These are phyloP conservation scores for Rhizopogon vulgaris DNA, from an alignment of 768 basidiomycete species.

Conservation along the genomic window DNA sequence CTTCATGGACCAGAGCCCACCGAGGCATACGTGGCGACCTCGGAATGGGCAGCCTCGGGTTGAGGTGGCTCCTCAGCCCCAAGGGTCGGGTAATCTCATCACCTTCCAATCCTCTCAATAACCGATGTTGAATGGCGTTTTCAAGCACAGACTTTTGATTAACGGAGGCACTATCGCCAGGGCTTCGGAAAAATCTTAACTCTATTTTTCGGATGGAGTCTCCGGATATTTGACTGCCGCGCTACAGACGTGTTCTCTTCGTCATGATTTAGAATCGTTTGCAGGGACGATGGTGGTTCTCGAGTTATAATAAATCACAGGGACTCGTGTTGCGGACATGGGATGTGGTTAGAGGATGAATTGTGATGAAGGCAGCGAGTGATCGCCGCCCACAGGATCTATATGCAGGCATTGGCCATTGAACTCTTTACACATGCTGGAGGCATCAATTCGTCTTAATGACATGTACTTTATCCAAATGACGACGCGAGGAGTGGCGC, in stretches of 20 bases:
- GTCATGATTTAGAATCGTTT: not conserved
- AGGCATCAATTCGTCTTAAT: constrained; percentile 2
- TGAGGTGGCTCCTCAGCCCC: constrained; percentile 14
- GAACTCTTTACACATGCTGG: constrained; percentile 1
- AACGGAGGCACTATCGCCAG: not conserved
- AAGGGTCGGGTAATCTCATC: not conserved
- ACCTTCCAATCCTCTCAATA: not conserved
- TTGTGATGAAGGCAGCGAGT: not conserved
- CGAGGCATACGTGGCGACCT: constrained; percentile 38
- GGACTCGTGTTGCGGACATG: constrained; percentile 1
- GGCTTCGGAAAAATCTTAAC: not conserved
- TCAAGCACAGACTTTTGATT: not conserved
- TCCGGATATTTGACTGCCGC: not conserved
- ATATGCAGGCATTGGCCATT: not conserved
- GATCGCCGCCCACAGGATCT: not conserved
- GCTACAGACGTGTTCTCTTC: not conserved
- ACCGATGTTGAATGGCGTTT: not conserved
- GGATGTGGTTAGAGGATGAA: not conserved
- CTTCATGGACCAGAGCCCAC: constrained; percentile 37
- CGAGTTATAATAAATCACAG: not conserved
- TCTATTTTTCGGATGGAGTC: not conserved
- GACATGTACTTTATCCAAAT: not conserved
- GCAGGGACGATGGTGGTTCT: not conserved
- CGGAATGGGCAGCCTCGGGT: constrained; percentile 33
- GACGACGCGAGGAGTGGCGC: constrained; percentile 2